phyloP scores from a whole-genome alignment of 2,329 filamentous ascomycete genomes.

The Paradendryphiella salina region DNA sequence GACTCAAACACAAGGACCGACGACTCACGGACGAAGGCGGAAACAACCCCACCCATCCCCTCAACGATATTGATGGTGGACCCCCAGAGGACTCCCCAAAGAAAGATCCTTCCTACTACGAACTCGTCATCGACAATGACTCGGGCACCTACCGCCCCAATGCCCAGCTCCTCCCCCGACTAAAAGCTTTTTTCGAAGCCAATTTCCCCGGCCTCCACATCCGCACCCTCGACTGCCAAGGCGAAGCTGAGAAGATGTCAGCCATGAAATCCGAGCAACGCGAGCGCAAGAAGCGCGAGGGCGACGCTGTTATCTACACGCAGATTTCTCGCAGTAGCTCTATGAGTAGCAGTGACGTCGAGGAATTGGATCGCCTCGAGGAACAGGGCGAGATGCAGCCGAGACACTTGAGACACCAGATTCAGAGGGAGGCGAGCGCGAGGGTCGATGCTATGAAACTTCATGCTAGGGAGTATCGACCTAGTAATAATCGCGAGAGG shows the following conservation, averaged over 20 bases:
- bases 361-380: slow-evolving; percentile 55
- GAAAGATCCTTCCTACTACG: slow-evolving; percentile 66
- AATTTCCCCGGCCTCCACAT: slow-evolving; percentile 80
- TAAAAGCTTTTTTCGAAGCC: slow-evolving; percentile 69
- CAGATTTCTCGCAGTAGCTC: slow-evolving; percentile 54
- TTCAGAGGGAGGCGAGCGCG: slow-evolving; percentile 30
- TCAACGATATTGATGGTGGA: slow-evolving; percentile 54
- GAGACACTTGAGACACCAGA: slow-evolving; percentile 35
- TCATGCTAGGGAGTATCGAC: slow-evolving; percentile 32
- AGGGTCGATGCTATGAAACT: slow-evolving; percentile 31
- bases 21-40: slow-evolving; percentile 41
- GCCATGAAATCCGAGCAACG: slow-evolving; percentile 77
- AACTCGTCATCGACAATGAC: slow-evolving; percentile 93
- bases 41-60: slow-evolving; percentile 55
- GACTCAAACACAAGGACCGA: slow-evolving; percentile 58
- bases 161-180: slow-evolving; percentile 69
- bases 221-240: slow-evolving; percentile 71
- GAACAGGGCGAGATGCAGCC: slow-evolving; percentile 25
- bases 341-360: slow-evolving; percentile 61
- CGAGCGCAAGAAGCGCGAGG: slow-evolving; percentile 69
- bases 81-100: slow-evolving; percentile 45
- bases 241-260: slow-evolving; percentile 70
- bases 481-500: slow-evolving; percentile 28
- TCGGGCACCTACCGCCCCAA: slow-evolving; percentile 91
- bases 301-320: slow-evolving; percentile 57